Conservation (phyloP, 1,139 yeast species). For the Hemisphaericaspora xylanilytica region DNA sequence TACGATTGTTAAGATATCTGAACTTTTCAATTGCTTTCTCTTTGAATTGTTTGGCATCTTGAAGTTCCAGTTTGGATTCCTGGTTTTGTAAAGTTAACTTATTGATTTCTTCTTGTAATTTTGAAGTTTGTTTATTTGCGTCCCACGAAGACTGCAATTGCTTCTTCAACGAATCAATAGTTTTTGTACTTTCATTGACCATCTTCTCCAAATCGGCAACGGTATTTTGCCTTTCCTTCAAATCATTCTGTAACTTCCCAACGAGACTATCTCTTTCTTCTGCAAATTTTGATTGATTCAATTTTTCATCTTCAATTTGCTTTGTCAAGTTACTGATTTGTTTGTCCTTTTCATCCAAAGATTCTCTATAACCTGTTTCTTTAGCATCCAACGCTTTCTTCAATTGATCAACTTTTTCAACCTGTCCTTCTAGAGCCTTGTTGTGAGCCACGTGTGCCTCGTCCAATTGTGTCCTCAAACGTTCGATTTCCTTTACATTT, state of each 20-base stretch:
- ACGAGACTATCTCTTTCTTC: not conserved
- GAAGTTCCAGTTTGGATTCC: not conserved
- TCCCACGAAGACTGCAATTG: not conserved
- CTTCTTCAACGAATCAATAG: constrained; percentile 1
- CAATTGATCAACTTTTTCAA: not conserved
- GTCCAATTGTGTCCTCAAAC: constrained; percentile 3
- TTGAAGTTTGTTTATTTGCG: not conserved
- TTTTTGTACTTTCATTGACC: not conserved
- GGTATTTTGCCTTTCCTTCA: not conserved
- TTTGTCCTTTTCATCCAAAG: no score
- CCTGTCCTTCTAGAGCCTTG: not conserved
- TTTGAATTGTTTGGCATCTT: not conserved
- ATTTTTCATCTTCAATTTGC: no score
- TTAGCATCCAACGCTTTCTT: not conserved
- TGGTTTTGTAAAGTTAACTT: not conserved
- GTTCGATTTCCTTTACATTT: constrained; percentile 3
- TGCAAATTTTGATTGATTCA: no score
- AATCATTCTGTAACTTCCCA: not conserved
- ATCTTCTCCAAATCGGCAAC: not conserved
- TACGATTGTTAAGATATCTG: not conserved
- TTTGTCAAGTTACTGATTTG: no score
- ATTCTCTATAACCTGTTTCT: not conserved
- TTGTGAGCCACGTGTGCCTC: not conserved
- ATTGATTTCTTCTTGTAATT: constrained; percentile 1
- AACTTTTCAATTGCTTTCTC: not conserved